These are phyloP conservation scores for Chernovozyma sophiae-reginae DNA, from an alignment of 1,139 yeast genomes.

Conservation along the genomic window DNA sequence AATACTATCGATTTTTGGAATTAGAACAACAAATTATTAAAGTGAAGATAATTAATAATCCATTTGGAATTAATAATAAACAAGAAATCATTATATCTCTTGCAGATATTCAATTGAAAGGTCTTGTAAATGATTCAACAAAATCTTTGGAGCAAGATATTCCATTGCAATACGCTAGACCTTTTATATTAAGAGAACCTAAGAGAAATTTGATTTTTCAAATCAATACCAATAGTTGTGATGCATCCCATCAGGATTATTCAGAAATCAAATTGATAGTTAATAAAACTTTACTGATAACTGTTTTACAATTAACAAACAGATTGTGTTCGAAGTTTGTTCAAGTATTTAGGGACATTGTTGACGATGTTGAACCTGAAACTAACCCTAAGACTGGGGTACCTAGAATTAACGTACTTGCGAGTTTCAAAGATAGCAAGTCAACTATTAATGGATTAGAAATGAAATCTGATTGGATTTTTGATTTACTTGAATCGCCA, in stretches of 20 bases:
- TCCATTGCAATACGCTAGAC: conserved; percentile 50
- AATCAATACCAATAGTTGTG: conserved; percentile 28
- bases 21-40: conserved; percentile 69
- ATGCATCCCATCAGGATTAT: conserved; percentile 11
- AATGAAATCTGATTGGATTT: conserved; percentile 34
- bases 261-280: conserved; percentile 29
- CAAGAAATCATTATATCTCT: conserved; percentile 58
- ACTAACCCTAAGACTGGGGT: conserved; percentile 12
- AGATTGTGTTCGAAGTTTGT: conserved; percentile 20
- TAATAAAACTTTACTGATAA: conserved; percentile 23
- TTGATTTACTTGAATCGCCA: conserved; percentile 19
- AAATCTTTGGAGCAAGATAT: conserved; percentile 13
- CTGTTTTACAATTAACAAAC: conserved; percentile 25
- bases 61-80: conserved; percentile 30
- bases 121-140: conserved; percentile 28
- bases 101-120: conserved; percentile 43
- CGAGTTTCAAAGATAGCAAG: conserved; percentile 25
- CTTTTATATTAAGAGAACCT: conserved; percentile 41
- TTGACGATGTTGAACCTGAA: conserved; percentile 19
- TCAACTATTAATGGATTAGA: conserved; percentile 34
- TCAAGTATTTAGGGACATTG: conserved; percentile 22
- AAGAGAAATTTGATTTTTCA: conserved; percentile 54
- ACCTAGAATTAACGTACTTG: conserved; percentile 20
- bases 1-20: conserved; percentile 70
- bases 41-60: conserved; percentile 48